Evolutionary conservation across 805 yeast species (phyloP).

Genomic region (Pichia kluyveri): DNA sequence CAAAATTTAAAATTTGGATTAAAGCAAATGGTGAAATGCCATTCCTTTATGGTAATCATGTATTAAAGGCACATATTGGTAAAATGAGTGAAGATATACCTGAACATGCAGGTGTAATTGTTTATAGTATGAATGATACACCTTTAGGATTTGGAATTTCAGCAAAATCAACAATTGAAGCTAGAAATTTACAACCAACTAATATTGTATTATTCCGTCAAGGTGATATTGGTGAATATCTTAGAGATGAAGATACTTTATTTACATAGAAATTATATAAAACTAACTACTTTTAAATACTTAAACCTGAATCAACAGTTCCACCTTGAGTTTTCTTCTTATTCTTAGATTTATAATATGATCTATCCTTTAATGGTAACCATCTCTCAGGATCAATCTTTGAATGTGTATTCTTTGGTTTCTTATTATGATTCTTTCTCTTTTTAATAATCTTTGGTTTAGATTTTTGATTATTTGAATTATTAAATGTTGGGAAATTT

Average conservation of each 20-base stretch:
- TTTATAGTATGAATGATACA: slow-evolving; percentile 83
- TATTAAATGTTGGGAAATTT: slow-evolving; percentile 8
- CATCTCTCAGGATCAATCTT: slow-evolving; percentile 71
- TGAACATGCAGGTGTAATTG: slow-evolving; percentile 92
- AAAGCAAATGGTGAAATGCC: slow-evolving; percentile 99
- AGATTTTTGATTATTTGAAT: slow-evolving; percentile 8
- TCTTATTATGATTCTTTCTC: neutral
- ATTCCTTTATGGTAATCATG: slow-evolving; percentile 91
- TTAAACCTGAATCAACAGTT: slow-evolving; percentile 27
- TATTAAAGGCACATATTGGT: slow-evolving; percentile 92
- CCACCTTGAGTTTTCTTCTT: slow-evolving; percentile 65
- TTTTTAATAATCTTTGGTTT: neutral
- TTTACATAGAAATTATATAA: slow-evolving; percentile 63
- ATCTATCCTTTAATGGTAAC: slow-evolving; percentile 82
- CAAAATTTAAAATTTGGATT: slow-evolving; percentile 93
- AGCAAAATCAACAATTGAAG: slow-evolving; percentile 84
- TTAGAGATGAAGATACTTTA: slow-evolving; percentile 95
- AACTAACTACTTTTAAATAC: too few relatives aligned
- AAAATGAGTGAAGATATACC: slow-evolving; percentile 96
- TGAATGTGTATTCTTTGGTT: slow-evolving; percentile 18
- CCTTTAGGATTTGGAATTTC: slow-evolving; percentile 95
- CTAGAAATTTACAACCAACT: slow-evolving; percentile 84
- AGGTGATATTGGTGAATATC: slow-evolving; percentile 93
- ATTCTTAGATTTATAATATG: slow-evolving; percentile 72
- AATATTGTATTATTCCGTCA: slow-evolving; percentile 94